Evolutionary conservation across 352 stramenopile species (phyloP), one percentile per base, ranked within the genome.

Genomic region (Plasmopara muralis): DNA sequence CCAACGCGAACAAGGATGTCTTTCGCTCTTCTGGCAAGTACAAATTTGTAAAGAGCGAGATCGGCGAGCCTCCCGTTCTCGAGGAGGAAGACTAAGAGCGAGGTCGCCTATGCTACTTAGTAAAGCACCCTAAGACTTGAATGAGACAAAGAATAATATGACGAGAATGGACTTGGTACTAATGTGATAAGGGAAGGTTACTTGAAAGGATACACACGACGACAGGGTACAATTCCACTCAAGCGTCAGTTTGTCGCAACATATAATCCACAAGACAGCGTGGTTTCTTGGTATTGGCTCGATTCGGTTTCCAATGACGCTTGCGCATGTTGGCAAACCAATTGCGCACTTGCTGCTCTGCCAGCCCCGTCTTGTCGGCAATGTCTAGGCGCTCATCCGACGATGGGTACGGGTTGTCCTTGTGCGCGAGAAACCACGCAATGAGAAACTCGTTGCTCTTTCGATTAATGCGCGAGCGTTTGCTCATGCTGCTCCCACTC

Each of bases 321-420:
- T 93, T 93, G 43, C 83, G 83, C 80, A 93, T 93, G 55, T 93
- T 93, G 15, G 83, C 81, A 62, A 93, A 93, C 83, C 83, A 93
- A 51, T 93, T 91, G 55, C 81, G 81, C 52, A 93, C 81, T 53
- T 93, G 83, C 49, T 89, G 81, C 61, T 91, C 83, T 6, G 70
- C 74, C 28, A 93, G 55, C 0, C 77, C 77, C 4, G 80, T 91
- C 45, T 72, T 74, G 5, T 72, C 68, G 4, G 83, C 80, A 39
- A 93, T 91, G 40, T 83, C 62, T 15, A 61, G 12, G 25, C 83
- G 83, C 63, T 93, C 83, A 7, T 65, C 50, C 1, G 68, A 52
- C 0, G 80, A 85, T 40, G 83, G 83, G 52, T 93, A 93, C 62
- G 83, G 83, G 20, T 91, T 91, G 16, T 74, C 54, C 60, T 91